These are phyloP conservation scores for Triticum timopheevii DNA, from an alignment of 176 grass and related monocot genomes.

Conservation along the genomic window DNA sequence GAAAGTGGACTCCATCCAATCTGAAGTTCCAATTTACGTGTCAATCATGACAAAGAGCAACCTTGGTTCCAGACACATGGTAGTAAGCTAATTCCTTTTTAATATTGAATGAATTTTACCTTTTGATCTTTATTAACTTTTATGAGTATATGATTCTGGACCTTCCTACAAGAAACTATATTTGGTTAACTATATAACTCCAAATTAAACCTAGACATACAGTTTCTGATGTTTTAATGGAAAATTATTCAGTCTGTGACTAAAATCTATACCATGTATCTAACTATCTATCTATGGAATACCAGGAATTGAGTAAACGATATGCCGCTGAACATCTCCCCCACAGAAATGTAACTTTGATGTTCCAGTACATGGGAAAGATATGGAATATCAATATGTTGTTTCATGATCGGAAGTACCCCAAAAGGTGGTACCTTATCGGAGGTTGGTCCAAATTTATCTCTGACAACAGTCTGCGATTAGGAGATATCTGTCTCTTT, in stretches of 20 bases:
- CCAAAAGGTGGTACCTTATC: slow-evolving; percentile 8
- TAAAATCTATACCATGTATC: not conserved
- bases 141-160: not conserved
- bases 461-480: slow-evolving; percentile 29
- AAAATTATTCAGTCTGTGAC: not conserved
- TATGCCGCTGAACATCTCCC: slow-evolving; percentile 20
- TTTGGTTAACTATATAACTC: not conserved
- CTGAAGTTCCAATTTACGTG: not conserved
- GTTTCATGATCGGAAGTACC: not conserved
- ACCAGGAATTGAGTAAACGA: slow-evolving; percentile 19
- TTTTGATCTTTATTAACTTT: not conserved
- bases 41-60: not conserved
- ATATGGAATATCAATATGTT: not conserved
- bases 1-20: not conserved
- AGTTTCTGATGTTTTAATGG: not conserved
- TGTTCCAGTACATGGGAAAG: not conserved
- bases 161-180: not conserved
- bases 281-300: not conserved
- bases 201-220: not conserved
- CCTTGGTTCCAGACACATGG: not conserved
- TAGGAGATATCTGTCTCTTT: slow-evolving; percentile 48
- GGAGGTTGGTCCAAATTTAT: slow-evolving; percentile 32
- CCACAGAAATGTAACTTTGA: not conserved
- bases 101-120: not conserved
- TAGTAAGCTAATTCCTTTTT: not conserved